Base-by-base conservation (phyloP, 75 land plant genomes). In the Cryptomeria japonica region DNA sequence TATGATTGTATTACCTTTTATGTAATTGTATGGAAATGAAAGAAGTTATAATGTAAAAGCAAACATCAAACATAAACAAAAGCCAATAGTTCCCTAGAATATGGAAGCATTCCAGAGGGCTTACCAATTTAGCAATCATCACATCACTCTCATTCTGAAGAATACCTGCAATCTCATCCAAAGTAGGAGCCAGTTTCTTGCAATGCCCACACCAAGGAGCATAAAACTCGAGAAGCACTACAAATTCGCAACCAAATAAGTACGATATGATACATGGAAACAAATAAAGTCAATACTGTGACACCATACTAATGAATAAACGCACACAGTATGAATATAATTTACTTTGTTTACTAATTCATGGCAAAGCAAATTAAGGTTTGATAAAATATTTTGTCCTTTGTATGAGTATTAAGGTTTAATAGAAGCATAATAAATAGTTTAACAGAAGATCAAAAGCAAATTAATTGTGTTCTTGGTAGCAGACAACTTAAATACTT, bases 151-250 rank as follows among this genome's bases (percentile, higher is more conserved):
- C 96, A 84, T 87, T 87, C 90, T 93, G 64, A 85, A 93, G 93
- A 19, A 89, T 86, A 83, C 91, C 84, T 32, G 98, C 98, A 41
- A 96, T 94, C 89, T 96, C 98, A 28, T 96, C 94, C 88, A 96
- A 84, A 47, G 91, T 96, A 44, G 98, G 98, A 36, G 95, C 94
- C 86, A 96, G 55, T 80, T 94, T 92, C 90, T 96, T 93, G 92
- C 98, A 96, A 80, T 96, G 98, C 51, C 95, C 97, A 88, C 98
- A 96, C 97, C 98, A 96, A 53, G 98, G 97, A 16, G 98, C 97
- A 89, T 96, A 96, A 80, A 96, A 96, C 88, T 96, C 98, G 37
- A 96, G 76, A 47, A 96, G 80, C 58, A 96, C 97, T 96, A 92
- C 77, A 75, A n/a, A 72, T 72, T 72, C 32, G 16, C 3, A 75